These are phyloP conservation scores for Tricholoma flavovirens DNA, from an alignment of 768 basidiomycete species.

Conservation along the genomic window DNA sequence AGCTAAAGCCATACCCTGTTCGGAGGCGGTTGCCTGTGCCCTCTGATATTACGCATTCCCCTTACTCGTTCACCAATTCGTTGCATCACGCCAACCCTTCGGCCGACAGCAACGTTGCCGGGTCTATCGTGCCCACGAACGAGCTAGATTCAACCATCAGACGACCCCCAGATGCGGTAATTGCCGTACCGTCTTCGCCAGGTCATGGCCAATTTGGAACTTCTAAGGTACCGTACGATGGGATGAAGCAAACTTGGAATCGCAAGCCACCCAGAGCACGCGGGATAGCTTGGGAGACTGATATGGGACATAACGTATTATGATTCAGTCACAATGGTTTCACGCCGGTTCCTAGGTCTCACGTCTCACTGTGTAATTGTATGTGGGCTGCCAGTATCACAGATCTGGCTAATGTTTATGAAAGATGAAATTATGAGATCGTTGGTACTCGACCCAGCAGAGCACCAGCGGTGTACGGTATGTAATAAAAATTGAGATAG, in stretches of 20 bases:
- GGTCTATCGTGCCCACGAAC: conserved; percentile 4
- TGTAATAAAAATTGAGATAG: background rate
- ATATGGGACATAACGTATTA: conserved; percentile 10
- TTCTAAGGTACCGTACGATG: too few relatives aligned
- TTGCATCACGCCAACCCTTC: conserved; percentile 10
- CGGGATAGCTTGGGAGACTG: conserved; percentile 18
- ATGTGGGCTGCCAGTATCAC: too few relatives aligned
- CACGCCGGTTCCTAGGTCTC: too few relatives aligned
- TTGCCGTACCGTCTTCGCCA: conserved; percentile 20
- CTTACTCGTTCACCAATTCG: conserved; percentile 19
- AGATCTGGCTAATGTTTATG: too few relatives aligned
- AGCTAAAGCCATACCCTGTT: conserved; percentile 8
- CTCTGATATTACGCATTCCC: conserved; percentile 24
- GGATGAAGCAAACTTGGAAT: too few relatives aligned
- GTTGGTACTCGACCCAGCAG: background rate
- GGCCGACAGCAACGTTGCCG: conserved; percentile 10
- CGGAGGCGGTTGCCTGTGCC: conserved; percentile 24
- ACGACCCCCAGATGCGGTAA: conserved; percentile 5
- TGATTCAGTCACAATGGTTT: too few relatives aligned
- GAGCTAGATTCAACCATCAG: background rate
- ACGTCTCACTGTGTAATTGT: too few relatives aligned
- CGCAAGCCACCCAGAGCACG: conserved; percentile 1
- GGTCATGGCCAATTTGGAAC: conserved; percentile 6
- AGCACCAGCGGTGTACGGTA: background rate
- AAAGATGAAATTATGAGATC: background rate